Conservation (phyloP, 352 stramenopile species). For the Pythium phragmitis region DNA sequence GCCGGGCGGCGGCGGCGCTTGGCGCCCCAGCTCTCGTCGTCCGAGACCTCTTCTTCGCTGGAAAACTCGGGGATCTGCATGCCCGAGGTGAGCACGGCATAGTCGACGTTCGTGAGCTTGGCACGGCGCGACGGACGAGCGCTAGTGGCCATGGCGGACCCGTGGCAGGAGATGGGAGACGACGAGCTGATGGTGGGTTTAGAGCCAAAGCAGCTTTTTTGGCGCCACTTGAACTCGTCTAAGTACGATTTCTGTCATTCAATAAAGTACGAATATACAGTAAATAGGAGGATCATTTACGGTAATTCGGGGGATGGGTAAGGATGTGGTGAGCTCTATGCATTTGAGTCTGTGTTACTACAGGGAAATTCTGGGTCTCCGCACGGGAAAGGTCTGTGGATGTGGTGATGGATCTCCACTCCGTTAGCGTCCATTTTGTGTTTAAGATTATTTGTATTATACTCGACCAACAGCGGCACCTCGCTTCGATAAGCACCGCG, state of each 20-base stretch:
- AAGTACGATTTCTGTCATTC: conserved; percentile 12
- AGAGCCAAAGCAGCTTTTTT: conserved; percentile 11
- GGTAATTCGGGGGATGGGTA: no score
- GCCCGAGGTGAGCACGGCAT: conserved; percentile 71
- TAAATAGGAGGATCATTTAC: background rate
- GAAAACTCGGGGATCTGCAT: conserved; percentile 84
- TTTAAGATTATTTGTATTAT: conserved; percentile 18
- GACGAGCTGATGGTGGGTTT: background rate
- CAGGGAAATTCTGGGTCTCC: no score
- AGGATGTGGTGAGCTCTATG: no score
- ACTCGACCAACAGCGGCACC: conserved; percentile 12
- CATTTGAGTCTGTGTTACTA: no score
- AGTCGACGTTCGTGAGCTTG: conserved; percentile 77
- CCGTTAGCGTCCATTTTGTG: no score
- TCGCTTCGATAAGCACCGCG: conserved; percentile 11
- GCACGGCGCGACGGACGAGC: conserved; percentile 55
- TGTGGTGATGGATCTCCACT: no score
- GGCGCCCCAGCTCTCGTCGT: conserved; percentile 37
- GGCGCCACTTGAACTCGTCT: conserved; percentile 18
- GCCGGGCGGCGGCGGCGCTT: conserved; percentile 4
- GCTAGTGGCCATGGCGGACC: conserved; percentile 6
- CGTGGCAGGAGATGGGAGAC: no score
- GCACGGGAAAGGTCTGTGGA: no score
- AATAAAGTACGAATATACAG: background rate
- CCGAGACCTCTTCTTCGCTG: conserved; percentile 53